Base-by-base conservation (phyloP, 257 asterid genomes). In the Fraxinus pennsylvanica region DNA sequence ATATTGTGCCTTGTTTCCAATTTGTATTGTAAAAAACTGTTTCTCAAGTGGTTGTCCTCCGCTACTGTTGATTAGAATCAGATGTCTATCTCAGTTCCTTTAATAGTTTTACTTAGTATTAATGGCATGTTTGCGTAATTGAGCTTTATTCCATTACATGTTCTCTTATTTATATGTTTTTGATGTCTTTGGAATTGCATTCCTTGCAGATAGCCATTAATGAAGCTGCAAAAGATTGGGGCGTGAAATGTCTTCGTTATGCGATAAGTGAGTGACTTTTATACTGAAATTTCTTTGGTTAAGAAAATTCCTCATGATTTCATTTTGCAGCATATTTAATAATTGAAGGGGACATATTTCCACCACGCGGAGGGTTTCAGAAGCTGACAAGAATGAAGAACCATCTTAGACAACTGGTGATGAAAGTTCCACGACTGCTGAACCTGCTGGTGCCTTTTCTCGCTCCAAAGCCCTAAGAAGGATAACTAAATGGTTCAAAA, bases 141-240 rank as follows among this genome's bases (percentile, higher is more conserved):
- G 68, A 61, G 69, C 13, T 22, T 63, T 22, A 25, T 22, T 63
- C 17, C 1, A 71, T 65, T 61, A 43, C 57, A 54, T 69, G 63
- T 63, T 63, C 35, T 47, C 76, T 30, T 59, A 38, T 63, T 29
- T 22, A 52, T 59, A 57, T 54, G 66, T 35, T 65, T 75, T 67
- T 78, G 81, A 80, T 32, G 36, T 41, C 52, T 12, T 65, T 43
- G 41, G 59, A 32, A 71, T 50, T 50, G n/a, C 80, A 45, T 81
- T 82, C 77, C 74, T 30, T 84, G 86, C 81, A 93, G 98, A 86
- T 87, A 78, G 76, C 97, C 78, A 91, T 93, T 82, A 95, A 93
- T 74, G 96, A 90, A 38, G 99, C 98, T 80, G 96, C 99, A 33
- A 78, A 79, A 80, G 92, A 87, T 22, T 95, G 99, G 98, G 99